phyloP scores from a whole-genome alignment of 768 basidiomycete species.

The Hericium alpestre region DNA sequence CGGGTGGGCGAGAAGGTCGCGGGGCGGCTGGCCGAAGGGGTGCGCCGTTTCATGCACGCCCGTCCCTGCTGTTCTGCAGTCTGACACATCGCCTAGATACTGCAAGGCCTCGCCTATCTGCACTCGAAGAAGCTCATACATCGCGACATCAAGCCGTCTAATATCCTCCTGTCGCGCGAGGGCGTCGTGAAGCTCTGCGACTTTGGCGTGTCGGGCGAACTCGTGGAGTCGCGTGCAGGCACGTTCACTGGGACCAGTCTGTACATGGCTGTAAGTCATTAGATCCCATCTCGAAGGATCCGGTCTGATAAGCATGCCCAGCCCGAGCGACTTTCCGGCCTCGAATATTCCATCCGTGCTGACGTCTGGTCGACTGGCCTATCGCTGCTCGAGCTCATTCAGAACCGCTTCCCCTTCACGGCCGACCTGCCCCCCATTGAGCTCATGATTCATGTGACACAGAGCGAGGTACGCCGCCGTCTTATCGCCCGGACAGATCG shows the following conservation, averaged over 20 bases:
- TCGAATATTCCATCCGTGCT: conserved; percentile 86
- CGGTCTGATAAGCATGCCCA: conserved; percentile 21
- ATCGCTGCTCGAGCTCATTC: conserved; percentile 84
- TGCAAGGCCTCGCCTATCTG: conserved; percentile 90
- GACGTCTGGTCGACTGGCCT: conserved; percentile 99
- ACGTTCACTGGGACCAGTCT: conserved; percentile 97
- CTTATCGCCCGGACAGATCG: conserved; percentile 3
- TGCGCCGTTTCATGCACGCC: conserved; percentile 23
- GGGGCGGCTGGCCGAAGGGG: conserved; percentile 88
- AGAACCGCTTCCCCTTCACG: conserved; percentile 93
- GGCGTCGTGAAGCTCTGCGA: conserved; percentile 89
- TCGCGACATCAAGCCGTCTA: conserved; percentile 91
- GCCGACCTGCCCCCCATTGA: conserved; percentile 89
- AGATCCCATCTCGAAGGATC: conserved; percentile 4
- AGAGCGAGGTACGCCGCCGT: conserved; percentile 48
- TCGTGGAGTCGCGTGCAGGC: conserved; percentile 82
- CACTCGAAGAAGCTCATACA: conserved; percentile 90
- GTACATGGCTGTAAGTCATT: conserved; percentile 88
- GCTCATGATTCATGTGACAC: conserved; percentile 81
- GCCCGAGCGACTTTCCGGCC: conserved; percentile 92
- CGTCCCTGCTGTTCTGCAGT: conserved; percentile 4
- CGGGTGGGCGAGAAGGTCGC: conserved; percentile 82
- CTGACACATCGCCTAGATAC: conserved; percentile 36
- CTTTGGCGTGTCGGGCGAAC: conserved; percentile 95
- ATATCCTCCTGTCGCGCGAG: conserved; percentile 79